Evolutionary conservation across 23 red algal species (phyloP).

Genomic region (Cyanidioschyzon merolae): DNA sequence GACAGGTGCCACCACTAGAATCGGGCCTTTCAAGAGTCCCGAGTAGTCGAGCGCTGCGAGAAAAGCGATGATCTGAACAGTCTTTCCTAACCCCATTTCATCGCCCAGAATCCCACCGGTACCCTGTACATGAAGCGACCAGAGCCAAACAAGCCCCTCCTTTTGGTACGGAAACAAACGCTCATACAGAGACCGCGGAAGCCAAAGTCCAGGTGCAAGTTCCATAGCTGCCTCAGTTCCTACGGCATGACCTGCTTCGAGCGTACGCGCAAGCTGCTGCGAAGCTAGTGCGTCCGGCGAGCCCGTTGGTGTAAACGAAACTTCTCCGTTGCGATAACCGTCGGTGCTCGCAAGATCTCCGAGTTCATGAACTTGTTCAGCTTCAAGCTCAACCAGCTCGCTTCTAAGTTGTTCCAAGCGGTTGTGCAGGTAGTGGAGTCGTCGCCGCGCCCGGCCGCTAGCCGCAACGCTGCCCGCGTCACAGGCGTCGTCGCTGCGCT

Average conservation of each 20-base stretch:
- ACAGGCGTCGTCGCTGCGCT: too few relatives aligned
- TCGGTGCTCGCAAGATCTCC: too few relatives aligned
- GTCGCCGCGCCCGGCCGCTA: too few relatives aligned
- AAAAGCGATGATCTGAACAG: conserved; percentile 72
- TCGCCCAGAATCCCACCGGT: conserved; percentile 84
- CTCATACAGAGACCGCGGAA: conserved; percentile 5
- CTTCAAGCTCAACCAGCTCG: background rate
- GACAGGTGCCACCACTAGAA: conserved; percentile 57
- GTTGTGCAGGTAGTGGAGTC: background rate
- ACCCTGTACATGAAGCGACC: conserved; percentile 74
- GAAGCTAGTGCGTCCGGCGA: too few relatives aligned
- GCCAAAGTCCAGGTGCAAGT: conserved; percentile 13
- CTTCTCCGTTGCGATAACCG: too few relatives aligned
- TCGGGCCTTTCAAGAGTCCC: conserved; percentile 39
- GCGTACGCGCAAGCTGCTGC: too few relatives aligned
- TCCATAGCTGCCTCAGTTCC: conserved; percentile 12
- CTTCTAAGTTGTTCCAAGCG: background rate
- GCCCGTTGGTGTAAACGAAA: too few relatives aligned
- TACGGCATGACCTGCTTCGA: too few relatives aligned
- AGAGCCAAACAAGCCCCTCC: conserved; percentile 57
- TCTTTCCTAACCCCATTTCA: conserved; percentile 68
- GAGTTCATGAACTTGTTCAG: background rate
- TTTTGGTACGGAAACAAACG: conserved; percentile 25
- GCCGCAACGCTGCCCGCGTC: too few relatives aligned
- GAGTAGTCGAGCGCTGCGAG: conserved; percentile 74